Evolutionary conservation across 2,329 filamentous ascomycete genomes (phyloP), one percentile per base, ranked within the genome.

Genomic region (Microcera coccophila): DNA sequence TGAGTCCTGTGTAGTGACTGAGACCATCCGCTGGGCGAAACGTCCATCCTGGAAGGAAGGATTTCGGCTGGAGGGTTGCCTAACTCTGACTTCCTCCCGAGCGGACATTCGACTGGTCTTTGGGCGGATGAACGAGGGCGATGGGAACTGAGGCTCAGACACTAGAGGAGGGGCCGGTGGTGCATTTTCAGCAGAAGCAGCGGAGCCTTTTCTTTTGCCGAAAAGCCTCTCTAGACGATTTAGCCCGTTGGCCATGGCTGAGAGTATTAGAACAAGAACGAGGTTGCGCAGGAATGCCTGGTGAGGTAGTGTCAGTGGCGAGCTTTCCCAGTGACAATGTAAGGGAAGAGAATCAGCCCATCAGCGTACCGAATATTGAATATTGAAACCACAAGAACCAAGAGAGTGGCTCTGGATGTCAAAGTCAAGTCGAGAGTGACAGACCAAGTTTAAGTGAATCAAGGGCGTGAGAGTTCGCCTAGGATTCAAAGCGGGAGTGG

Each of bases 111-210:
- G 70, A 41, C 66, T 68, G 14, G 71, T 67, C 28, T 68, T 79
- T 19, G 78, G 78, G 35, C 74, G 69, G 48, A 82, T 76, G 50
- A 78, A 82, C 1, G 75, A 76, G 5, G 75, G 70, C 16, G 68
- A 68, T 4, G 75, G 75, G 48, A 78, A 78, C 38, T 66, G 61
- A 38, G 64, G 65, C 38, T 60, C 65, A 18, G 57, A 39, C 8
- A 58, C 41, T 21, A 52, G 51, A 14, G 47, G 38, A 20, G 44
- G 44, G 41, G 55, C 35, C 37, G 45, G 54, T 32, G 43, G 55
- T 29, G 46, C 48, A 41, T 57, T 49, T 40, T 48, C 42, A 24
- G 43, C 35, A 15, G 56, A 63, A 24, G 55, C 42, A 21, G 42
- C 36, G 15, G 56, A 63, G 24, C 54, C 49, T 48, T 66, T 68